Evolutionary conservation across 257 asterid genomes (phyloP).

Genomic region (Solanum pinnatisectum): DNA sequence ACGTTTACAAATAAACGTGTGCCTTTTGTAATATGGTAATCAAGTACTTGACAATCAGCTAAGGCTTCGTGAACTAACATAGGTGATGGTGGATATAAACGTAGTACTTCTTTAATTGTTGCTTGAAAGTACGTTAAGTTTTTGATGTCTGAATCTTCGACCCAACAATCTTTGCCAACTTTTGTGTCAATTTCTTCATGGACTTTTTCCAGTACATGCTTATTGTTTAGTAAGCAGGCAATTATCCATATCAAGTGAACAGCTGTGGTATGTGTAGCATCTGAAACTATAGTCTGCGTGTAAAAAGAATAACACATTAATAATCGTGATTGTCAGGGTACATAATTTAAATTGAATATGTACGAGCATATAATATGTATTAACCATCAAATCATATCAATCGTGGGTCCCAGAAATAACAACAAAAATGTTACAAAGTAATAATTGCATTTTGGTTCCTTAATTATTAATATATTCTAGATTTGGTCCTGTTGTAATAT

Average conservation of each 20-base stretch:
- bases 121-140: constrained; percentile 34
- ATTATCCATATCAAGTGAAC: constrained; percentile 33
- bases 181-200: constrained; percentile 33
- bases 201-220: constrained; percentile 11
- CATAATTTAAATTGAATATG: not conserved
- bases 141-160: constrained; percentile 28
- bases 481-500: not conserved
- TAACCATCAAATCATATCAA: not conserved
- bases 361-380: not conserved
- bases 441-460: not conserved
- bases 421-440: not conserved
- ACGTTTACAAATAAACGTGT: constrained; percentile 29
- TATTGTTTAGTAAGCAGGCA: constrained; percentile 23
- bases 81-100: constrained; percentile 29
- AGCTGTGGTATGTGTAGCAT: constrained; percentile 26
- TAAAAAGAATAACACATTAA: not conserved
- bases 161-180: constrained; percentile 22
- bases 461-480: not conserved
- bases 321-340: not conserved
- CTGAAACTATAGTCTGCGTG: constrained; percentile 7
- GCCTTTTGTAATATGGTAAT: constrained; percentile 32
- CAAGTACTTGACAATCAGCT: constrained; percentile 28
- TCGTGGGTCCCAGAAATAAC: not conserved
- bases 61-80: constrained; percentile 15
- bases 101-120: constrained; percentile 38